Evolutionary conservation across 108 stramenopile genomes (phyloP), one percentile per base, ranked within the genome.

Genomic region (Thalassiosira profunda): DNA sequence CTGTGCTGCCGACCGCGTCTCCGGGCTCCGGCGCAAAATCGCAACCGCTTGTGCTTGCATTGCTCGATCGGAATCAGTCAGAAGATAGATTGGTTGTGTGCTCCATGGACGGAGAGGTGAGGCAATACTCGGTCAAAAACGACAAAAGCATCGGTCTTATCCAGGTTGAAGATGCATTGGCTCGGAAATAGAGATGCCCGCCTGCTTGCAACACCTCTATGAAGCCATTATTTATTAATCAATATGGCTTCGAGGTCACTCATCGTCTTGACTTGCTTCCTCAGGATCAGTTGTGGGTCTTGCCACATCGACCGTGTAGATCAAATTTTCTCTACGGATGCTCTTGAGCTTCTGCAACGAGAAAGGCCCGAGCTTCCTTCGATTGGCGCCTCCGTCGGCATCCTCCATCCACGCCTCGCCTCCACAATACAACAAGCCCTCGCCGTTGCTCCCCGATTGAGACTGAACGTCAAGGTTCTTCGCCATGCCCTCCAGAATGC

Each of bases 401-500:
- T 92, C 88, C 51, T 92, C 88, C 24, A 88, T 71, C 76, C 72
- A 85, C 40, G 81, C 76, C 35, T 82, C 81, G 9, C 81, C 81
- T 31, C 57, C 55, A 30, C 75, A 76, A 61, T 60, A 79, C 20
- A 82, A 25, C 30, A 82, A 34, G 24, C 29, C 29, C 49, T 79
- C 81, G 8, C 43, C 74, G 20, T 14, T 40, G 38, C 46, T 59
- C 29, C 46, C 30, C 25, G 28, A 38, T 18, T 44, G 25, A 18
- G 61, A 33, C 42, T 18, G 5, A 1, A 25, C 12, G 18, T 42
- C 34, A 20, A 76, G 46, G 28, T 35, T 60, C 37, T 28, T 60
- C 26, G 63, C 36, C 62, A 77, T 79, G 25, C 58, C 74, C 55
- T 67, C 74, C 26, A 76, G 24, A 26, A 67, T 5, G 24, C 66